Conservation (phyloP, 1,139 yeast species). For the Diutina ranongensis region DNA sequence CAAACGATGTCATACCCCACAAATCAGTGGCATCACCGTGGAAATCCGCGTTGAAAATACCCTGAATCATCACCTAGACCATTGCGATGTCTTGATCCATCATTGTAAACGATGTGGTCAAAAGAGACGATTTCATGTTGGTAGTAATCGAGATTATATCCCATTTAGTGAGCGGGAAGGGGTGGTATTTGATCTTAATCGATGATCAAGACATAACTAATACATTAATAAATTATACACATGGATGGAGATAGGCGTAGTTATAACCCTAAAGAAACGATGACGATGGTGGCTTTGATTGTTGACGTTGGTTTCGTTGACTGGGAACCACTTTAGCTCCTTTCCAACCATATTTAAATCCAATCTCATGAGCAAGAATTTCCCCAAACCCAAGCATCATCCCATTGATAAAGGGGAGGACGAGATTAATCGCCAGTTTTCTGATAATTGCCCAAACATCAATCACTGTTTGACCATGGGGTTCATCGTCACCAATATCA, state of each 20-base stretch:
- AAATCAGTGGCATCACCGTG: slow-evolving; percentile 37
- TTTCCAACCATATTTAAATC: slow-evolving; percentile 67
- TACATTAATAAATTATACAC: too few species aligned
- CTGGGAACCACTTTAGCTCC: slow-evolving; percentile 57
- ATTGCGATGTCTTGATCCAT: slow-evolving; percentile 20
- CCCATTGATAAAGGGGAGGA: slow-evolving; percentile 86
- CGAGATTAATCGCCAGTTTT: slow-evolving; percentile 57
- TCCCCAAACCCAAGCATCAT: slow-evolving; percentile 97
- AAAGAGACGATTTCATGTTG: slow-evolving; percentile 10
- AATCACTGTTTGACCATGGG: slow-evolving; percentile 7
- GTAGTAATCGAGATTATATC: slow-evolving; percentile 9
- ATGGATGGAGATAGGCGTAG: too few species aligned
- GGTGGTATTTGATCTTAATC: background rate
- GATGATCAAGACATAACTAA: background rate
- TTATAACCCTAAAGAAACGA: too few species aligned
- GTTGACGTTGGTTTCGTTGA: background rate
- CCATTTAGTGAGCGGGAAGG: slow-evolving; percentile 8
- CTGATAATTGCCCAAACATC: slow-evolving; percentile 25
- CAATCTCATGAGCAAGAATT: slow-evolving; percentile 85
- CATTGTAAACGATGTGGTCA: slow-evolving; percentile 9
- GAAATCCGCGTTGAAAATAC: slow-evolving; percentile 19
- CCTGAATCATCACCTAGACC: slow-evolving; percentile 14
- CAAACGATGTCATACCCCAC: slow-evolving; percentile 40
- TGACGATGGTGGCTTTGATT: too few species aligned
- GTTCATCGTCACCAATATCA: background rate